A percentile compares a stretch with the other conserved stretches of the same genome.
Evolutionary conservation across 73 alveolate genomes (phyloP).

Genomic region (Stentor coeruleus): DNA sequence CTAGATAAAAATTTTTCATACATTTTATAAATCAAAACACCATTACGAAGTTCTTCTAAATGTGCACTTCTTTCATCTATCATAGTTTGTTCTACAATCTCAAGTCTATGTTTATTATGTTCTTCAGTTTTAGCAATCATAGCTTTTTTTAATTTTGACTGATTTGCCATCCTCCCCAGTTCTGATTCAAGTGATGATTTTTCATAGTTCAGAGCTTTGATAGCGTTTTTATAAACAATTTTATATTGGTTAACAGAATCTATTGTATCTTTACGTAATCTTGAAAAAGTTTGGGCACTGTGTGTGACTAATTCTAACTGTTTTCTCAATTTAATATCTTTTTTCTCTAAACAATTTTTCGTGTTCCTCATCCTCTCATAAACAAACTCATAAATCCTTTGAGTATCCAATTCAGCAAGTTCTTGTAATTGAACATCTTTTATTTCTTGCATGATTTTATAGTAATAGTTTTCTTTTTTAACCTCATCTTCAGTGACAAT

Average conservation of each 20-base stretch:
- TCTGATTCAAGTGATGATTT: neutral
- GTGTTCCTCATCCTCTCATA: neutral
- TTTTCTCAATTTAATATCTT: neutral
- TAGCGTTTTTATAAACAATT: neutral
- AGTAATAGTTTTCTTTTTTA: neutral
- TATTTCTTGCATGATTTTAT: neutral
- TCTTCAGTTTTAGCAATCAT: neutral
- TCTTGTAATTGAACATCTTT: neutral
- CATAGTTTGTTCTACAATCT: neutral
- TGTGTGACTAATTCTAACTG: neutral
- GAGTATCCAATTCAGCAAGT: neutral
- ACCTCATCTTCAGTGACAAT: neutral
- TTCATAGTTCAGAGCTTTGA: neutral
- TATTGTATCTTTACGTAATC: neutral
- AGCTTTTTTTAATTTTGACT: neutral
- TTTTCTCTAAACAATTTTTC: neutral
- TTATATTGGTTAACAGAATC: neutral
- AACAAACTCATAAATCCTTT: neutral
- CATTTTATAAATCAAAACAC: too few species aligned
- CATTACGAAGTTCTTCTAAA: neutral
- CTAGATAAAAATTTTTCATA: neutral
- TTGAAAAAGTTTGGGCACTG: neutral
- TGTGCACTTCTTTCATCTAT: neutral
- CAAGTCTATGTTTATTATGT: neutral
- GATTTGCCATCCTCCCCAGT: neutral